phyloP scores from a whole-genome alignment of 495 filamentous ascomycete species.

The Letharia lupina region DNA sequence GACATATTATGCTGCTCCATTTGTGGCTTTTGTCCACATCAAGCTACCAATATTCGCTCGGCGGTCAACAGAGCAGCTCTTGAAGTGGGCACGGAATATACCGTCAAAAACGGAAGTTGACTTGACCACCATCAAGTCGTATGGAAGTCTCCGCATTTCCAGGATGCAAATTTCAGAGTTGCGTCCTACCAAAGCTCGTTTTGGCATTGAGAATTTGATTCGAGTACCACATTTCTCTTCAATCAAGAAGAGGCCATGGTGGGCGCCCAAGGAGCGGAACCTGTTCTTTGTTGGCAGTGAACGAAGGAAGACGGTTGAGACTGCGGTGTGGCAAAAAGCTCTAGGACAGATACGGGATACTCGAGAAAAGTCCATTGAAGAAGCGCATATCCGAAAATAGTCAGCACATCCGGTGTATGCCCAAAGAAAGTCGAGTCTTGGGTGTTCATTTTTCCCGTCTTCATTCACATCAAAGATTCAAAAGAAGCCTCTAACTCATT shows the following conservation, averaged over 20 bases:
- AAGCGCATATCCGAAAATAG: background rate
- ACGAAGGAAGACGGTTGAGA: constrained; percentile 14
- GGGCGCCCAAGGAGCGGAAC: constrained; percentile 15
- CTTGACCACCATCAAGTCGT: constrained; percentile 61
- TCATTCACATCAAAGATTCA: background rate
- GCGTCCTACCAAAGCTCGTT: constrained; percentile 29
- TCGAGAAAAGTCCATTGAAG: background rate
- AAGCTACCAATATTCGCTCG: constrained; percentile 62
- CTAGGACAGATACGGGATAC: constrained; percentile 14
- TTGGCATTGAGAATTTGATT: constrained; percentile 47
- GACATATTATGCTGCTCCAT: constrained; percentile 54
- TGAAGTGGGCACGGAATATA: constrained; percentile 53
- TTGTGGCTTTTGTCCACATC: constrained; percentile 64
- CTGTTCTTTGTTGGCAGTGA: constrained; percentile 22
- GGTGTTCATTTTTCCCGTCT: background rate
- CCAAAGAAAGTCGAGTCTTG: no score
- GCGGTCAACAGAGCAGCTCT: constrained; percentile 54
- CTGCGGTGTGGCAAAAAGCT: constrained; percentile 20
- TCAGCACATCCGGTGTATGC: no score
- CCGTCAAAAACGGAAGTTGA: constrained; percentile 57
- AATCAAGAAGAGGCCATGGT: constrained; percentile 28
- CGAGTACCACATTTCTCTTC: constrained; percentile 23
- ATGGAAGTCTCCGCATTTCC: constrained; percentile 46
- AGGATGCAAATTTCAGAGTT: constrained; percentile 45
- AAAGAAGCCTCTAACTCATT: background rate